These are phyloP conservation scores for Penicillium paxilli DNA, from an alignment of 495 filamentous ascomycete species.

Conservation along the genomic window DNA sequence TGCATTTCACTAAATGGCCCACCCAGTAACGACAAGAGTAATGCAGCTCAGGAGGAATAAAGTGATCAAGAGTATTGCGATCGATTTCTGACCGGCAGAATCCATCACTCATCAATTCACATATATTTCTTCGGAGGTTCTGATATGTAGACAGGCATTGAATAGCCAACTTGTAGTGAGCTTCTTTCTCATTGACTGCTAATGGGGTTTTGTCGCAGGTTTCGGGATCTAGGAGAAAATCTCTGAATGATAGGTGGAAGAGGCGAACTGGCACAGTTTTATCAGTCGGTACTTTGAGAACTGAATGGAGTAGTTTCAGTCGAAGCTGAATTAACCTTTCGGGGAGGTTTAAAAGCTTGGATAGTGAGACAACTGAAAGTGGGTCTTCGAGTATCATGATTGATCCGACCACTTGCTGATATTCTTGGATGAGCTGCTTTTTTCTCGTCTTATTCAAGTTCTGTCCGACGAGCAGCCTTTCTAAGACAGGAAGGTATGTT, in stretches of 20 bases:
- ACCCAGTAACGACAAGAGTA: conserved; percentile 41
- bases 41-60: conserved; percentile 26
- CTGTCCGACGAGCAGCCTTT: neutral
- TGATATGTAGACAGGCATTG: conserved; percentile 30
- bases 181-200: conserved; percentile 9
- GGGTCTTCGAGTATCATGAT: neutral
- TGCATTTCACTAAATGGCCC: conserved; percentile 20
- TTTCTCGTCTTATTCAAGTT: no score
- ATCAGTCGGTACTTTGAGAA: neutral
- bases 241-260: conserved; percentile 7
- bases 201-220: conserved; percentile 4
- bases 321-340: neutral
- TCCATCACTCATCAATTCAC: conserved; percentile 21
- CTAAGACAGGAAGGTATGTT: neutral
- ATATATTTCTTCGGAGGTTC: conserved; percentile 35
- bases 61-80: conserved; percentile 9
- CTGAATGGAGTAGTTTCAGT: neutral
- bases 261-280: neutral
- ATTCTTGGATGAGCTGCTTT: neutral
- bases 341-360: neutral
- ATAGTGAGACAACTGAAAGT: conserved; percentile 16
- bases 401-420: neutral
- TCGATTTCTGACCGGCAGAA: conserved; percentile 23
- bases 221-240: conserved; percentile 5
- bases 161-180: neutral